phyloP scores from a whole-genome alignment of 1,139 yeast species.

The Ogataea hybrid region DNA sequence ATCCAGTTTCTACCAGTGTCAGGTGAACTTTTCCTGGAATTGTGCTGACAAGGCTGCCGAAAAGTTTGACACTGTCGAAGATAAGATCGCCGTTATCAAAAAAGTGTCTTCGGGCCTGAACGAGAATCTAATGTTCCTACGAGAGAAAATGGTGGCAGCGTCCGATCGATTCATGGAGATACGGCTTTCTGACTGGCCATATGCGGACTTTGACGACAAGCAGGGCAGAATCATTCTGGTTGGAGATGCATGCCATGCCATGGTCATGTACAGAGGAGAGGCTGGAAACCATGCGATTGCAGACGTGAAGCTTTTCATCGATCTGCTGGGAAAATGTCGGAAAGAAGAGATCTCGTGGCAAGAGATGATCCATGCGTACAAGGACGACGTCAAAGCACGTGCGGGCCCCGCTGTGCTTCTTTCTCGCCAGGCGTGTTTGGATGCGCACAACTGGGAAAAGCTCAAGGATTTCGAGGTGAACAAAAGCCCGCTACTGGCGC shows the following conservation, averaged over 20 bases:
- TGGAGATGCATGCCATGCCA: slow-evolving; percentile 20
- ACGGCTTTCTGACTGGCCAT: slow-evolving; percentile 15
- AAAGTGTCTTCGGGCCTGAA: slow-evolving; percentile 12
- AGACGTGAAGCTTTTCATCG: slow-evolving; percentile 14
- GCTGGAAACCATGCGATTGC: slow-evolving; percentile 21
- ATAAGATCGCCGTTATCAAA: slow-evolving; percentile 8
- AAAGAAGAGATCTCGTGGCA: slow-evolving; percentile 5
- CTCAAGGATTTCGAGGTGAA: slow-evolving; percentile 1
- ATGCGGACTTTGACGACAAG: slow-evolving; percentile 15
- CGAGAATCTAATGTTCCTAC: slow-evolving; percentile 9
- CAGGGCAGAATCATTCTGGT: slow-evolving; percentile 13
- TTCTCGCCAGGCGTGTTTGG: slow-evolving; percentile 19
- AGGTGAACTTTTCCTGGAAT: slow-evolving; percentile 20
- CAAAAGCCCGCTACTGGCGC: slow-evolving; percentile 15
- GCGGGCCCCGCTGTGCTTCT: slow-evolving; percentile 15
- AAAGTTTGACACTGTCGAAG: slow-evolving; percentile 9
- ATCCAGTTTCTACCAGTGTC: slow-evolving; percentile 13
- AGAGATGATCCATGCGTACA: slow-evolving; percentile 5
- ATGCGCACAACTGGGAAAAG: slow-evolving; percentile 20
- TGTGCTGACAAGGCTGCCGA: slow-evolving; percentile 8
- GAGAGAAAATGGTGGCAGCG: slow-evolving; percentile 7
- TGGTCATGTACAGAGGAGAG: slow-evolving; percentile 23
- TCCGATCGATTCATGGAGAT: slow-evolving; percentile 11
- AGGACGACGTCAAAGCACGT: slow-evolving; percentile 11
- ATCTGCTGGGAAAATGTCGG: slow-evolving; percentile 6